Percentiles rank a stretch among this genome's conserved stretches.
phyloP scores from a whole-genome alignment of 805 yeast species.

The Myxozyma udenii region DNA sequence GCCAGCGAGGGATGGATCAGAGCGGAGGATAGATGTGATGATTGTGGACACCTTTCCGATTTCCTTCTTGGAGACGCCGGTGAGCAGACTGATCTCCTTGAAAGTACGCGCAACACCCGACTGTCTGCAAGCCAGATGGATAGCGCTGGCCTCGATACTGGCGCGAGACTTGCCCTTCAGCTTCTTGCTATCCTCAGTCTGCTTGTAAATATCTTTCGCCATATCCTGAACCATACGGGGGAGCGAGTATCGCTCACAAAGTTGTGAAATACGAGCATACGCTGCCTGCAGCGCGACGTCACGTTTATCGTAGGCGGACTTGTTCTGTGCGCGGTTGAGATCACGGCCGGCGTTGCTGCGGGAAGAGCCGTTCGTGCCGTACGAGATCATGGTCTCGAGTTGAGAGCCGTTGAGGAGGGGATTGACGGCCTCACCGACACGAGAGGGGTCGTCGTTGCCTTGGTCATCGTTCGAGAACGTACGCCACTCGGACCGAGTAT shows the following conservation, averaged over 20 bases:
- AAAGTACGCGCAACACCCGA: conserved; percentile 93
- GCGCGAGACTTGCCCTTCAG: conserved; percentile 90
- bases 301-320: conserved; percentile 76
- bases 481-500: conserved; percentile 97
- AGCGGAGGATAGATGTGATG: background rate
- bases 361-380: conserved; percentile 65
- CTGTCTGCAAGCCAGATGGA: conserved; percentile 88
- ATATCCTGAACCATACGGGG: conserved; percentile 96
- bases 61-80: conserved; percentile 89
- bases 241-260: conserved; percentile 94
- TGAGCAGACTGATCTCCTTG: conserved; percentile 92
- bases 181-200: conserved; percentile 81
- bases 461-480: conserved; percentile 97
- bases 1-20: background rate
- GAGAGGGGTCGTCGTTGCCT: conserved; percentile 96
- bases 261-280: conserved; percentile 83
- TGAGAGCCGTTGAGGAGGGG: conserved; percentile 89
- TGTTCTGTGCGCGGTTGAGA: conserved; percentile 83
- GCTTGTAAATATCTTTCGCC: conserved; percentile 91
- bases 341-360: conserved; percentile 77
- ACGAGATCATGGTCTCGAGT: conserved; percentile 86
- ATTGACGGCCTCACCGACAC: conserved; percentile 97
- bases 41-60: conserved; percentile 54
- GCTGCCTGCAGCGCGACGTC: conserved; percentile 87
- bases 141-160: conserved; percentile 94